phyloP scores from a whole-genome alignment of 2,329 filamentous ascomycete genomes.

The Sclerotinia subarctica region DNA sequence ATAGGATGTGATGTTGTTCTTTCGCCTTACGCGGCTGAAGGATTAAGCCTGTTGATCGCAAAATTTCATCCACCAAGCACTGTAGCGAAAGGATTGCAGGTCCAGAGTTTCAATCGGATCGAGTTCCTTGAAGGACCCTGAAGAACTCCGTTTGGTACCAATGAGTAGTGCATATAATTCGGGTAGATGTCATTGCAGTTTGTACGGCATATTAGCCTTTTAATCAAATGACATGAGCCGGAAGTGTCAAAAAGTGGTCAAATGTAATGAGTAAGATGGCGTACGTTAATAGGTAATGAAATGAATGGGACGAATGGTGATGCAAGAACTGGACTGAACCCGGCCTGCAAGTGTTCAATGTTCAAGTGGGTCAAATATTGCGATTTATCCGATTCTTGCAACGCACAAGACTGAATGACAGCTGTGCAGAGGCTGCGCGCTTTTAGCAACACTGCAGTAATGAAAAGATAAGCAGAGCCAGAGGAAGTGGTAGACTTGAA shows the following conservation, averaged over 20 bases:
- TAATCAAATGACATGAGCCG: slow-evolving; percentile 8
- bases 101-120: background rate
- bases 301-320: background rate
- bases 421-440: background rate
- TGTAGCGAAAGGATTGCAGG: background rate
- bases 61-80: background rate
- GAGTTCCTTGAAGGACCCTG: background rate
- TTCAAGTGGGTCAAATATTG: background rate
- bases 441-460: slow-evolving; percentile 6
- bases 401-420: background rate
- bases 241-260: slow-evolving; percentile 2
- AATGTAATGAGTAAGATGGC: slow-evolving; percentile 3
- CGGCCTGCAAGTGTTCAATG: background rate
- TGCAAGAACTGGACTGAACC: background rate
- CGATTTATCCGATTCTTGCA: background rate
- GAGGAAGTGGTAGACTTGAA: background rate
- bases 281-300: background rate
- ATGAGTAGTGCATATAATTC: slow-evolving; percentile 1
- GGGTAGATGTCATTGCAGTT: background rate
- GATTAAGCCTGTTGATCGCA: slow-evolving; percentile 7
- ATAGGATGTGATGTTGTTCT: background rate
- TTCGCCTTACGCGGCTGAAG: slow-evolving; percentile 16
- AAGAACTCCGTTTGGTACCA: background rate
- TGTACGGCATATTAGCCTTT: background rate
- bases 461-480: background rate